These are phyloP conservation scores for Penicillium alfredii DNA, from an alignment of 495 filamentous ascomycete species.

Conservation along the genomic window DNA sequence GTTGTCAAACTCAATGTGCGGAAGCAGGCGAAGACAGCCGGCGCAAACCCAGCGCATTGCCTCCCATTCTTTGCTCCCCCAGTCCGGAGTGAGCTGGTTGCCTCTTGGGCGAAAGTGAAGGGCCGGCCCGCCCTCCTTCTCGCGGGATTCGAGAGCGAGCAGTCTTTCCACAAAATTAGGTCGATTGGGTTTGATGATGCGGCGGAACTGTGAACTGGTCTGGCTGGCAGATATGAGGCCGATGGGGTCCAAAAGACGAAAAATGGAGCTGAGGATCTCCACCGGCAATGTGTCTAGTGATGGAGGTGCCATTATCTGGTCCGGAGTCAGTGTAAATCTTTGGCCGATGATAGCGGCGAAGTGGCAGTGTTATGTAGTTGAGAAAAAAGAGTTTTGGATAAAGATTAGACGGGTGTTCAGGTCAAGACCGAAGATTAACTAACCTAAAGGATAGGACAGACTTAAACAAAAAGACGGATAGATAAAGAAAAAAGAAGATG, in stretches of 20 bases:
- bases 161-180: constrained; percentile 9
- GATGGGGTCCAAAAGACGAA: constrained; percentile 9
- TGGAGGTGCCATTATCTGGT: too few species aligned
- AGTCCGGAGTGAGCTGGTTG: constrained; percentile 1
- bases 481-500: too few species aligned
- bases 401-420: too few species aligned
- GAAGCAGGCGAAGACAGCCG: constrained; percentile 10
- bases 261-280: constrained; percentile 6
- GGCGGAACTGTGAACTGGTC: constrained; percentile 6
- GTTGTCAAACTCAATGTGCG: constrained; percentile 3
- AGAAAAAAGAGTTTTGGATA: too few species aligned
- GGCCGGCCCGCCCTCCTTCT: constrained; percentile 1
- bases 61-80: constrained; percentile 5
- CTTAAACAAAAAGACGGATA: too few species aligned
- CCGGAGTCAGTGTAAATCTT: too few species aligned
- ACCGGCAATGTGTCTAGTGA: constrained; percentile 5
- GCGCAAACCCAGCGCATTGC: constrained; percentile 11
- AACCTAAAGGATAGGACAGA: too few species aligned
- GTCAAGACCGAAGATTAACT: too few species aligned
- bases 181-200: constrained; percentile 3
- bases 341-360: too few species aligned
- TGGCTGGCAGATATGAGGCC: constrained; percentile 10
- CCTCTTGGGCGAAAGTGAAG: neutral
- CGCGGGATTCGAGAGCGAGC: constrained; percentile 7
- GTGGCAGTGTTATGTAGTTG: too few species aligned